Evolutionary conservation across 148 eudicot species (phyloP).

Genomic region (Cornus controversa): DNA sequence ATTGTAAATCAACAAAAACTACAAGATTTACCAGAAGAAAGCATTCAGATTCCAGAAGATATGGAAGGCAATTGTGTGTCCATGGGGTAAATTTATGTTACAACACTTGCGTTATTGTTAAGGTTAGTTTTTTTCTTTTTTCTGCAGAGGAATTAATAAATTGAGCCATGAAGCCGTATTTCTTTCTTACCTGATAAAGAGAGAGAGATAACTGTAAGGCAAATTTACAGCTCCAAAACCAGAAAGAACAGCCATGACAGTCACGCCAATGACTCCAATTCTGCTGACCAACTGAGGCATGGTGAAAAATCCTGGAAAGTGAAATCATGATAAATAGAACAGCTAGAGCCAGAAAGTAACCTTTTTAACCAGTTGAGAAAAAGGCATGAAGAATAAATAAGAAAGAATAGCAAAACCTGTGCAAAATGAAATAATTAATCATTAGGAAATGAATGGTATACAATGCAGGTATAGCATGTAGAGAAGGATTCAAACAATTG

Average conservation of each 20-base stretch:
- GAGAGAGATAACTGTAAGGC: conserved; percentile 94
- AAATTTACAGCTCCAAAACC: conserved; percentile 99
- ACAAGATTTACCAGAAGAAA: not conserved
- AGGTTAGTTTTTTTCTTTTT: not conserved
- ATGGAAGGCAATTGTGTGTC: not conserved
- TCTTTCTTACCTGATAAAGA: conserved; percentile 75
- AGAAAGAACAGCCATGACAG: conserved; percentile 95
- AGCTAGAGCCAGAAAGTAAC: not conserved
- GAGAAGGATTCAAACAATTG: not conserved
- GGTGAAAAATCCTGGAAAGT: conserved; percentile 80
- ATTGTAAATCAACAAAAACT: not conserved
- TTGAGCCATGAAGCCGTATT: not conserved
- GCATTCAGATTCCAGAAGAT: not conserved
- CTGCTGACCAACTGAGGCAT: conserved; percentile 98
- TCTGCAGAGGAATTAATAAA: not conserved
- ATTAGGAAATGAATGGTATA: not conserved
- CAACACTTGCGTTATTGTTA: not conserved
- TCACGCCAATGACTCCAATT: conserved; percentile 97
- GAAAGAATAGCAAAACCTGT: not conserved
- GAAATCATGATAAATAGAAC: conserved; percentile 11
- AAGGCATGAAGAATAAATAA: not conserved
- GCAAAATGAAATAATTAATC: not conserved
- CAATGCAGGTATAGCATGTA: conserved; percentile 1
- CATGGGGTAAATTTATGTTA: not conserved
- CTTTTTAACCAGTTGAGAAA: not conserved